These are phyloP conservation scores for Cystofilobasidium ferigula DNA, from an alignment of 768 basidiomycete species.

Conservation along the genomic window DNA sequence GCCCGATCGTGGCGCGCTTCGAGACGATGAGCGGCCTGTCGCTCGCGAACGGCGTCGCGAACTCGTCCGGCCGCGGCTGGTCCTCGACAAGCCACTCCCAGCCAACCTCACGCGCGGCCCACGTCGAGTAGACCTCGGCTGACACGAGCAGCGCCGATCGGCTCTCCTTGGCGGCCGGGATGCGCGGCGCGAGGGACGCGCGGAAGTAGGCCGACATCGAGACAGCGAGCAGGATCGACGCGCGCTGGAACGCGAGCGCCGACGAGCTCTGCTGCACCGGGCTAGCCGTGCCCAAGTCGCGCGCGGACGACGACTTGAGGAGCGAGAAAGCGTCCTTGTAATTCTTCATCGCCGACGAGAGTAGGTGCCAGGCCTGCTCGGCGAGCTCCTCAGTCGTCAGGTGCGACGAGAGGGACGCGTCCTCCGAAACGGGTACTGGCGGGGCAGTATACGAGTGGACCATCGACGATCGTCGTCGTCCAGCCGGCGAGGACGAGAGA, in stretches of 20 bases:
- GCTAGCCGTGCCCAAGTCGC: conserved; percentile 3
- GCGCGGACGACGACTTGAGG: conserved; percentile 15
- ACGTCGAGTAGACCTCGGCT: conserved; percentile 37
- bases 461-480: not conserved
- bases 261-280: conserved; percentile 30
- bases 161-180: conserved; percentile 33
- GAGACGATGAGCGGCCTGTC: conserved; percentile 31
- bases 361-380: conserved; percentile 33
- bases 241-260: conserved; percentile 32
- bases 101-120: conserved; percentile 39
- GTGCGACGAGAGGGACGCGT: not conserved
- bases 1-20: conserved; percentile 33
- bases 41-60: conserved; percentile 9
- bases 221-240: conserved; percentile 33
- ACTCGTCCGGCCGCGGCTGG: conserved; percentile 9
- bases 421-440: not conserved
- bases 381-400: conserved; percentile 28
- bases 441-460: too few species aligned
- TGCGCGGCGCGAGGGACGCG: conserved; percentile 32
- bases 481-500: not conserved
- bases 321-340: conserved; percentile 36
- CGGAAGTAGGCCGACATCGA: conserved; percentile 34
- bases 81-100: conserved; percentile 38
- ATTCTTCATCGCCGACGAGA: conserved; percentile 34
- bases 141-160: conserved; percentile 33